Base-by-base conservation (phyloP, 768 basidiomycete genomes). In the Pleurotus djamor region DNA sequence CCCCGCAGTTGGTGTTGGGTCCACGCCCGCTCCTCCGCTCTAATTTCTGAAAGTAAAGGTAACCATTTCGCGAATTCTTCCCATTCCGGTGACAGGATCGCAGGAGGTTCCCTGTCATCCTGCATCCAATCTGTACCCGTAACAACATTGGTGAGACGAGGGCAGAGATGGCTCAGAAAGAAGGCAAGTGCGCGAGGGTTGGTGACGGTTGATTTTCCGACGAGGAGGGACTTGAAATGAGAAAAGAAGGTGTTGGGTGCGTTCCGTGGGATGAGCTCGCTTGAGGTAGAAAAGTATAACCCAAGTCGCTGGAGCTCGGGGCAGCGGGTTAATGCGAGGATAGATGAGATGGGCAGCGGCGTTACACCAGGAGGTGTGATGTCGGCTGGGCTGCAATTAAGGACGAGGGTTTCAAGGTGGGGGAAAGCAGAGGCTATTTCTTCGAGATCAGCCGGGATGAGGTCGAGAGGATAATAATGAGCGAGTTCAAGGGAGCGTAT, bases 101-200 rank as follows among this genome's bases (percentile, higher is more conserved):
- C 13, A 28, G 47, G 8, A 9, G 13, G n/a, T 9, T 48, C 21
- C 10, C 47, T 48, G 9, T 28, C 41, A 43, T n/a, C n/a, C 16
- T 48, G 13, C 47, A n/a, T 48, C 47, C 47, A 48, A 9, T 48
- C 4, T 12, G 13, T 48, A 8, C 47, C 47, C 21, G 4, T 48
- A 17, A 48, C 47, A 12, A 48, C 21, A 9, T 9, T 8, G 9
- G 2, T 14, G 9, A 48, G 14, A 17, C 21, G 63, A 0, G 84
- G 82, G 37, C 79, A 78, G 3, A 88, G 63, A n/a, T 76, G 78
- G 63, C 80, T 81, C 59, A 88, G 73, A 63, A 82, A 86, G 8
- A 81, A 73, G n/a, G 85, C 78, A 34, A 81, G 78, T 0, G 77
- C 63, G 4, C 72, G 75, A 4, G 75, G 67, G n/a, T 82, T 75